Conservation (phyloP, 2,329 filamentous ascomycete species). For the Metarhizium guizhouense region DNA sequence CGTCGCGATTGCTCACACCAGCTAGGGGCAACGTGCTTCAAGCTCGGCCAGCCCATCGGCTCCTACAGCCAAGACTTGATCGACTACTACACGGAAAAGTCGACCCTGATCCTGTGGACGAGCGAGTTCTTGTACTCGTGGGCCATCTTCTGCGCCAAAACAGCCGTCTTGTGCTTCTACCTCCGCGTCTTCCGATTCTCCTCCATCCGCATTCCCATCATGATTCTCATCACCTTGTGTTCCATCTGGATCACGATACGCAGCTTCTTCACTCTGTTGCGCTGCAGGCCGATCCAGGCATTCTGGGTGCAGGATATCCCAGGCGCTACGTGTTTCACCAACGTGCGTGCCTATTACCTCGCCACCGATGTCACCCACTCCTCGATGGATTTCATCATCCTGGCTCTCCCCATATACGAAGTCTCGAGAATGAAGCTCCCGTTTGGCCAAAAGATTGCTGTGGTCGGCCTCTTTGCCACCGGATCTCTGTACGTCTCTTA, state of each 20-base stretch:
- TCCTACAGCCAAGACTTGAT: background rate
- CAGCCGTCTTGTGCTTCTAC: slow-evolving; percentile 21
- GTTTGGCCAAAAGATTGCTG: slow-evolving; percentile 17
- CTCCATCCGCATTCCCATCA: slow-evolving; percentile 18
- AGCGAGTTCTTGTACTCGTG: slow-evolving; percentile 19
- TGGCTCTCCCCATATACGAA: slow-evolving; percentile 21
- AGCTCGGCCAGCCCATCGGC: background rate
- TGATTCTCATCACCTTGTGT: slow-evolving; percentile 15
- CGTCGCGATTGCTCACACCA: no score
- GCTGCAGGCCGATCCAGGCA: slow-evolving; percentile 22
- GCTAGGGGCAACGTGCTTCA: background rate
- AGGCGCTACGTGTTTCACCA: slow-evolving; percentile 13
- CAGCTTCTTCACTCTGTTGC: slow-evolving; percentile 22
- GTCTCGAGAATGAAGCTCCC: slow-evolving; percentile 21
- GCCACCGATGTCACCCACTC: slow-evolving; percentile 22
- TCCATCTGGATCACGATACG: slow-evolving; percentile 19
- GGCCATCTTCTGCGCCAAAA: slow-evolving; percentile 19
- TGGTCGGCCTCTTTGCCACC: slow-evolving; percentile 19
- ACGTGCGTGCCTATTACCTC: slow-evolving; percentile 22
- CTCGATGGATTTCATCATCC: slow-evolving; percentile 21
- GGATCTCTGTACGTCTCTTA: slow-evolving; percentile 15
- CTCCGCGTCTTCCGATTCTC: slow-evolving; percentile 20
- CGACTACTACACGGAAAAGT: slow-evolving; percentile 2
- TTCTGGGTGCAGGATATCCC: slow-evolving; percentile 6
- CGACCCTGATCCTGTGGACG: slow-evolving; percentile 16